phyloP scores from a whole-genome alignment of 2,329 filamentous ascomycete species.

The Fusarium pseudograminearum region DNA sequence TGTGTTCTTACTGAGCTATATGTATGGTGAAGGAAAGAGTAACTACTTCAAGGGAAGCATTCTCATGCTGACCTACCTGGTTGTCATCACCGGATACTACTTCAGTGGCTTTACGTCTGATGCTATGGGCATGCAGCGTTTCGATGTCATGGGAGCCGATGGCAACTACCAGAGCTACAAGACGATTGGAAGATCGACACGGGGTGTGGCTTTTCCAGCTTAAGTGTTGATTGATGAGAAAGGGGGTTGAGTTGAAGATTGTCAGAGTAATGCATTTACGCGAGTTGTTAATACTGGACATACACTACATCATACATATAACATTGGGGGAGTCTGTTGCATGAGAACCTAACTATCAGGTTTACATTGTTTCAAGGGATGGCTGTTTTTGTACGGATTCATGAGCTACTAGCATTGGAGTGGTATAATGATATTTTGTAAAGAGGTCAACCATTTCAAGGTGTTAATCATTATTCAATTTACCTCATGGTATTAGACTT shows the following conservation, averaged over 20 bases:
- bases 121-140: slow-evolving; percentile 60
- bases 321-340: slow-evolving; percentile 19
- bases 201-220: slow-evolving; percentile 47
- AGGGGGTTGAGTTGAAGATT: not conserved
- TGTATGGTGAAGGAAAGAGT: slow-evolving; percentile 98
- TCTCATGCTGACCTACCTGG: slow-evolving; percentile 89
- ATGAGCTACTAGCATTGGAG: slow-evolving; percentile 13
- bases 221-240: slow-evolving; percentile 19
- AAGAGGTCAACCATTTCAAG: slow-evolving; percentile 24
- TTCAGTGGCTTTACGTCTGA: slow-evolving; percentile 72
- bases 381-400: slow-evolving; percentile 9
- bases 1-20: slow-evolving; percentile 95
- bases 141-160: slow-evolving; percentile 65
- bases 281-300: slow-evolving; percentile 33
- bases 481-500: not conserved
- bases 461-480: slow-evolving; percentile 11
- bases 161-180: slow-evolving; percentile 65
- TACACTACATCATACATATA: slow-evolving; percentile 29
- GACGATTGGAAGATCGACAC: slow-evolving; percentile 63
- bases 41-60: slow-evolving; percentile 99
- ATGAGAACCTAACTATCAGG: slow-evolving; percentile 18
- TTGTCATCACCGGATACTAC: slow-evolving; percentile 92
- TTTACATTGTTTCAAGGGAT: slow-evolving; percentile 19
- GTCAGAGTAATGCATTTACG: slow-evolving; percentile 12
- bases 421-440: slow-evolving; percentile 2